Conservation (phyloP, 75 land plant species). For the Cupressus sempervirens region DNA sequence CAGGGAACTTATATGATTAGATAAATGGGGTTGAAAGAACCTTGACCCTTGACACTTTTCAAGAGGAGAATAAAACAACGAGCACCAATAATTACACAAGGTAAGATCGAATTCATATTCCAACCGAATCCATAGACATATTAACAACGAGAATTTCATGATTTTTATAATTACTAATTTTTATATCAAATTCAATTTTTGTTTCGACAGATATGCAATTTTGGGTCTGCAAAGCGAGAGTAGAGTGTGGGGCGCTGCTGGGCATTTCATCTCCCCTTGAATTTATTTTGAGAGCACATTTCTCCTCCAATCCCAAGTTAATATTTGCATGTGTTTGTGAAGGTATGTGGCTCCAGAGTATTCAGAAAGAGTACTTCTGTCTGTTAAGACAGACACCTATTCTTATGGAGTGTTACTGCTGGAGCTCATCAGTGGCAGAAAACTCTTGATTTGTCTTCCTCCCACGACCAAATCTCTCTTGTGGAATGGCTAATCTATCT, state of each 20-base stretch:
- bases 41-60: too few species aligned
- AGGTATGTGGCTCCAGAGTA: conserved; percentile 44
- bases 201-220: neutral
- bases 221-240: conserved; percentile 1
- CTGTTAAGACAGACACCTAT: conserved; percentile 36
- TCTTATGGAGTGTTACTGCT: conserved; percentile 39
- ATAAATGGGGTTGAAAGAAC: too few species aligned
- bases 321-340: neutral
- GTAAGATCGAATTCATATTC: too few species aligned
- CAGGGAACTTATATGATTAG: too few species aligned
- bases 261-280: neutral
- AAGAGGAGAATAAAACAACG: too few species aligned
- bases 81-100: too few species aligned
- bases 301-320: neutral
- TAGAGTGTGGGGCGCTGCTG: neutral
- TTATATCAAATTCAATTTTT: neutral
- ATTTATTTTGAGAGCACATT: neutral
- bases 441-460: conserved; percentile 25
- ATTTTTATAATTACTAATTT: too few species aligned
- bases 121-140: too few species aligned
- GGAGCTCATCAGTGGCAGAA: conserved; percentile 38
- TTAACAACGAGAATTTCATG: too few species aligned
- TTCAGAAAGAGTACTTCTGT: conserved; percentile 24
- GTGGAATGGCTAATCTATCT: conserved; percentile 10
- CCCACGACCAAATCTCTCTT: conserved; percentile 20